Percentiles rank a stretch among this genome's conserved stretches.
Evolutionary conservation across 73 alveolate species (phyloP).

Genomic region (Uronychia setigera): DNA sequence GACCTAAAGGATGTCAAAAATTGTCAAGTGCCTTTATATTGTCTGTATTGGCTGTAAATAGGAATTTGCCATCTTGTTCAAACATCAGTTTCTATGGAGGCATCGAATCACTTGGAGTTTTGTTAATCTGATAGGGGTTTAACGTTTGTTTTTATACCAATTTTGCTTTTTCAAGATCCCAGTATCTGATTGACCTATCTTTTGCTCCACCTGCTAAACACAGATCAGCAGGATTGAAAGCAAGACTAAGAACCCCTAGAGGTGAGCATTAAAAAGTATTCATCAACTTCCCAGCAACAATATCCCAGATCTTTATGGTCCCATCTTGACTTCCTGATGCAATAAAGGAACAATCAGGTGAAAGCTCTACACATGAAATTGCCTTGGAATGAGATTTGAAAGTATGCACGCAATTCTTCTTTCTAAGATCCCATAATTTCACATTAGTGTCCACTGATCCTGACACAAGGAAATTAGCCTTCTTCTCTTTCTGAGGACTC

Average conservation of each 20-base stretch:
- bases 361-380: constrained; percentile 62
- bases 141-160: background rate
- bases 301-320: constrained; percentile 62
- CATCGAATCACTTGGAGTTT: constrained; percentile 53
- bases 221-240: constrained; percentile 45
- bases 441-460: constrained; percentile 69
- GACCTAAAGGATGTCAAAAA: no score
- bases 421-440: constrained; percentile 63
- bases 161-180: constrained; percentile 47
- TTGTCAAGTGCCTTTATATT: no score
- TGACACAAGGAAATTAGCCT: constrained; percentile 36
- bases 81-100: constrained; percentile 48
- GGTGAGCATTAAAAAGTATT: constrained; percentile 19
- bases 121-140: constrained; percentile 5
- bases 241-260: constrained; percentile 49
- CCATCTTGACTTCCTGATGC: constrained; percentile 68
- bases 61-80: constrained; percentile 36
- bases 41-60: constrained; percentile 57
- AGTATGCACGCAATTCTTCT: constrained; percentile 48
- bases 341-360: constrained; percentile 48
- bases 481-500: constrained; percentile 15
- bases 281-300: constrained; percentile 15
- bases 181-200: constrained; percentile 56
- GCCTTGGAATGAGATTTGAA: constrained; percentile 64
- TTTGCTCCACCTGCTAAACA: constrained; percentile 45